phyloP scores from a whole-genome alignment of 78 protist species.

The Dictyostelium discoideum region dicty_2.7 NC_007089.4:196501-197000 shows the following conservation, averaged over 20 bases:
- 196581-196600: neutral
- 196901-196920: neutral
- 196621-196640: too few relatives aligned
- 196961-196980: slow-evolving; percentile 35
- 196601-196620: neutral
- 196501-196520: slow-evolving; percentile 44
- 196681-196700: slow-evolving; percentile 57
- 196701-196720: slow-evolving; percentile 21
- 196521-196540: neutral
- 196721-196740: neutral
- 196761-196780: neutral
- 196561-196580: slow-evolving; percentile 31
- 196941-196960: neutral
- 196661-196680: slow-evolving; percentile 2
- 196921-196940: neutral
- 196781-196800: neutral
- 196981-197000: slow-evolving; percentile 46
- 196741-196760: neutral
- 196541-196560: slow-evolving; percentile 23
- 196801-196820: neutral
- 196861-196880: slow-evolving; percentile 1
- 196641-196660: neutral
- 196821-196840: neutral
- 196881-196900: slow-evolving; percentile 15
- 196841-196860: slow-evolving; percentile 27